These are phyloP conservation scores for Neolentinus lepideus DNA, from an alignment of 1,284 basidiomycete genomes.

Conservation along the genomic window DNA sequence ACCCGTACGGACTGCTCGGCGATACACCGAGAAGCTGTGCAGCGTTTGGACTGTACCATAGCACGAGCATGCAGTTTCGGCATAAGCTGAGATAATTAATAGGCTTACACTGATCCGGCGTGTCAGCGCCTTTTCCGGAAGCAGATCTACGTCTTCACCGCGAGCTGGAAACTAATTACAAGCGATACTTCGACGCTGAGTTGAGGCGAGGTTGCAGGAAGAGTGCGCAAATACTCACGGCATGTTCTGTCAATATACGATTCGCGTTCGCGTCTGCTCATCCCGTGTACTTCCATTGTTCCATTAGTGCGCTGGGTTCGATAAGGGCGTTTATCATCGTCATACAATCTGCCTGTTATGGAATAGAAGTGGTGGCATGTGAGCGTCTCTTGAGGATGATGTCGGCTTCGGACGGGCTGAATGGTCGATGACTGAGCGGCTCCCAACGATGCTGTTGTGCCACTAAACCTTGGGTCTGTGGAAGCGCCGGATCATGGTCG, in stretches of 20 bases:
- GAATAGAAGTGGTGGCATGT: not conserved
- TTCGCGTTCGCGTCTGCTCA: not conserved
- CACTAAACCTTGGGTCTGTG: not conserved
- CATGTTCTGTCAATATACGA: not conserved
- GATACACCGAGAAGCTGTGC: not conserved
- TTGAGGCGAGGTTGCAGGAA: not conserved
- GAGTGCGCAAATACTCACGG: not conserved
- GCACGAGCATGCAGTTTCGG: not conserved
- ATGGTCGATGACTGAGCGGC: not conserved
- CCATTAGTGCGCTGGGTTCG: not conserved
- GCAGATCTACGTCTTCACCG: not conserved
- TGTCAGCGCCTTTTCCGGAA: not conserved
- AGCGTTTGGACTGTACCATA: not conserved
- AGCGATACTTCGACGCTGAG: not conserved
- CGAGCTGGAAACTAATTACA: not conserved
- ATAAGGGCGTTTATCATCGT: not conserved
- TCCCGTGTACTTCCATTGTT: not conserved
- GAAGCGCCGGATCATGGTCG: not conserved
- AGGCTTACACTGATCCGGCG: not conserved
- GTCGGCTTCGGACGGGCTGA: not conserved
- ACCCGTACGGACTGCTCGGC: not conserved
- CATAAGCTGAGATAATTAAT: not conserved
- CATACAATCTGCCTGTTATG: not conserved
- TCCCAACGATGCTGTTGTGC: not conserved
- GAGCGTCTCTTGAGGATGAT: not conserved